phyloP scores from a whole-genome alignment of 495 filamentous ascomycete genomes.

The Lichenothelia convexa region DNA sequence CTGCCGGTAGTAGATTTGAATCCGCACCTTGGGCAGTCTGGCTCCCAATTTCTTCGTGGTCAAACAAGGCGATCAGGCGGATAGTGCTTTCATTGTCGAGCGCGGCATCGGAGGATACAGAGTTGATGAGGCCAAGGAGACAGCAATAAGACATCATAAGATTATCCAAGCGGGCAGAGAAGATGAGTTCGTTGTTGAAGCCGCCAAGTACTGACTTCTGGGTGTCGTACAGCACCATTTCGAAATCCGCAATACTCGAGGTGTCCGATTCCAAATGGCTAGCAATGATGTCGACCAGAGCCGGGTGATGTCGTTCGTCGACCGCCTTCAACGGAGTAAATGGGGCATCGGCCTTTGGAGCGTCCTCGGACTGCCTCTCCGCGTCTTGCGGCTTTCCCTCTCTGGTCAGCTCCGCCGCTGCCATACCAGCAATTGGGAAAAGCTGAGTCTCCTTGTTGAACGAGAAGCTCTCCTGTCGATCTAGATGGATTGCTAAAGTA shows the following conservation, averaged over 20 bases:
- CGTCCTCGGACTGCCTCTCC: constrained; percentile 26
- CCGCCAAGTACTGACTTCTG: constrained; percentile 80
- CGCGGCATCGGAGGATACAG: constrained; percentile 37
- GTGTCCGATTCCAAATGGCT: constrained; percentile 49
- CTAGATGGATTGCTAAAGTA: constrained; percentile 82
- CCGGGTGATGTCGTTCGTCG: constrained; percentile 74
- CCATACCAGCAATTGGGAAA: constrained; percentile 79
- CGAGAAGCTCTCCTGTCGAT: constrained; percentile 62
- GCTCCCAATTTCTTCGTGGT: constrained; percentile 95
- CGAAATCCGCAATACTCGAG: constrained; percentile 73
- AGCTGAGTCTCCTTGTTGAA: constrained; percentile 97
- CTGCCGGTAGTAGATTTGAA: constrained; percentile 75
- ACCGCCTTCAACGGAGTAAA: constrained; percentile 58
- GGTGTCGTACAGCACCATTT: constrained; percentile 88
- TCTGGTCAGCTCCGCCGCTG: constrained; percentile 72
- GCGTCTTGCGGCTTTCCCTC: constrained; percentile 28
- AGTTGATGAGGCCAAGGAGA: constrained; percentile 62
- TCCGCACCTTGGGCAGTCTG: constrained; percentile 80
- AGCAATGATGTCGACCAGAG: constrained; percentile 73
- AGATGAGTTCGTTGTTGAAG: constrained; percentile 83
- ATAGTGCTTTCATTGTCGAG: constrained; percentile 64
- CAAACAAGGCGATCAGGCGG: constrained; percentile 79
- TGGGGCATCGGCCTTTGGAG: constrained; percentile 7
- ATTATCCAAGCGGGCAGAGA: constrained; percentile 84
- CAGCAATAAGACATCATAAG: constrained; percentile 87